These are phyloP conservation scores for Pachyrhizus erosus DNA, from an alignment of 306 rosid genomes.

Conservation along the genomic window DNA sequence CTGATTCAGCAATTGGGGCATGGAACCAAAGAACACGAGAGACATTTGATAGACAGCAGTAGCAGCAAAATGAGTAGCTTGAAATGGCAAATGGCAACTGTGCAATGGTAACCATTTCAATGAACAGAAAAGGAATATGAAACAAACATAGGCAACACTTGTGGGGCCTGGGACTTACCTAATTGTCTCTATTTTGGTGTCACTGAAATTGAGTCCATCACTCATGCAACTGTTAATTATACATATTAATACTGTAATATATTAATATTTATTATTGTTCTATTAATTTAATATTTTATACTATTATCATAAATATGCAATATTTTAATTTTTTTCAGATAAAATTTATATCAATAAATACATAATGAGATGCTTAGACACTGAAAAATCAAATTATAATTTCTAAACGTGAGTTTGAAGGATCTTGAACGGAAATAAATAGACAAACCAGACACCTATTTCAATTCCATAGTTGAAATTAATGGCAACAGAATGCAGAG, in stretches of 20 bases:
- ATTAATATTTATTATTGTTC: too few relatives aligned
- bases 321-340: background rate
- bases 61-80: background rate
- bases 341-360: background rate
- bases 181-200: background rate
- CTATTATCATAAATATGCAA: background rate
- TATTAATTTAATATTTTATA: too few relatives aligned
- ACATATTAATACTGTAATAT: too few relatives aligned
- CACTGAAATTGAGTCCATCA: conserved; percentile 6
- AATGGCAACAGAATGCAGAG: background rate
- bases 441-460: background rate
- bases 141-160: conserved; percentile 30
- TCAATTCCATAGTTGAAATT: background rate
- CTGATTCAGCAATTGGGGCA: background rate
- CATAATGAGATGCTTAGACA: background rate
- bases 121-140: background rate
- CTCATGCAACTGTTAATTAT: background rate
- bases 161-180: conserved; percentile 38
- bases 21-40: conserved; percentile 2
- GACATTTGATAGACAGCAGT: conserved; percentile 42
- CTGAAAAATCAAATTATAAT: background rate
- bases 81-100: conserved; percentile 4
- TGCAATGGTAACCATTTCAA: conserved; percentile 21
- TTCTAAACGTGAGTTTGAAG: background rate
- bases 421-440: background rate